phyloP scores from a whole-genome alignment of 2,329 filamentous ascomycete genomes.

The Ophiocordyceps australis region DNA sequence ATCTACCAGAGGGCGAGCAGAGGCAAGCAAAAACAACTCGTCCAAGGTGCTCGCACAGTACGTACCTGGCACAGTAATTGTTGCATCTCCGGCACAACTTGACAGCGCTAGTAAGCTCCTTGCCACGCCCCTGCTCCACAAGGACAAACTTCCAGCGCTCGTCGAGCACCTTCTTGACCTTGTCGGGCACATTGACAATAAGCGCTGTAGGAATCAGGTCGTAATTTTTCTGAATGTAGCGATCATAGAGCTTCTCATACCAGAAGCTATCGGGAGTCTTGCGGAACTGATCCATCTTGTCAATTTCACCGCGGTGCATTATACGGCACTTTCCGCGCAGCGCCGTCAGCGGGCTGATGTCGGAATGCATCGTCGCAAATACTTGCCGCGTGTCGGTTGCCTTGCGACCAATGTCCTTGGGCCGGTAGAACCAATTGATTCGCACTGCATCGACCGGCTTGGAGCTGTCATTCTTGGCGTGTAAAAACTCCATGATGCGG shows the following conservation, averaged over 20 bases:
- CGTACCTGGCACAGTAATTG: slow-evolving; percentile 77
- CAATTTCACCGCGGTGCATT: slow-evolving; percentile 71
- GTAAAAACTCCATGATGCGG: slow-evolving; percentile 95
- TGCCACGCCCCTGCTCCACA: slow-evolving; percentile 82
- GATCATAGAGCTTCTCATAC: slow-evolving; percentile 95
- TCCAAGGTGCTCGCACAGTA: too few relatives aligned
- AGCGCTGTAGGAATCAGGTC: slow-evolving; percentile 83
- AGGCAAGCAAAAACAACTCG: too few relatives aligned
- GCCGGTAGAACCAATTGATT: slow-evolving; percentile 97
- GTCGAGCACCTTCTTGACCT: slow-evolving; percentile 88
- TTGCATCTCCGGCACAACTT: slow-evolving; percentile 91
- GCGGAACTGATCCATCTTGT: slow-evolving; percentile 66
- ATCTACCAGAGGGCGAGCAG: too few relatives aligned
- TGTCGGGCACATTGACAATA: slow-evolving; percentile 90
- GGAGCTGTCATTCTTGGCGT: slow-evolving; percentile 53
- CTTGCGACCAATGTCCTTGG: slow-evolving; percentile 87
- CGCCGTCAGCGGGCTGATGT: slow-evolving; percentile 81
- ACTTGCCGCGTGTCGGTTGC: slow-evolving; percentile 79
- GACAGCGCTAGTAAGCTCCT: slow-evolving; percentile 88
- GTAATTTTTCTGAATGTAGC: slow-evolving; percentile 96
- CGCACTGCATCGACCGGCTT: slow-evolving; percentile 71
- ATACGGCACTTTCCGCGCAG: slow-evolving; percentile 89
- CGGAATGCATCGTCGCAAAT: slow-evolving; percentile 97
- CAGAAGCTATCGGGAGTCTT: slow-evolving; percentile 79
- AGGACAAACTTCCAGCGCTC: slow-evolving; percentile 94